These are phyloP conservation scores for Candida argentea DNA, from an alignment of 805 yeast genomes.

Conservation along the genomic window DNA sequence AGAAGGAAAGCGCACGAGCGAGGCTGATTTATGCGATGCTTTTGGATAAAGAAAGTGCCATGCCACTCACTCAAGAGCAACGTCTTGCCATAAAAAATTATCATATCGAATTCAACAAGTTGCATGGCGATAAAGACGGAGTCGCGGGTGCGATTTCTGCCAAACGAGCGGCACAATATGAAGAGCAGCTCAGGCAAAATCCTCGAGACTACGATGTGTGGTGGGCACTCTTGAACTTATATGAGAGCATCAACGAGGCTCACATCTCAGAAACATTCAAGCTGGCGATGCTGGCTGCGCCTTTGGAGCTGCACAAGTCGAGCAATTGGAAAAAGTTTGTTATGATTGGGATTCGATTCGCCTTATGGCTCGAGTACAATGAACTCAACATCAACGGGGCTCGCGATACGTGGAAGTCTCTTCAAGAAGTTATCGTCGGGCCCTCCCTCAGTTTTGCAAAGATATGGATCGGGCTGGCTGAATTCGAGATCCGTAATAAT, in stretches of 20 bases:
- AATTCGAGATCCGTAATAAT: conserved; percentile 60
- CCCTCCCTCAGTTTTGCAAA: conserved; percentile 55
- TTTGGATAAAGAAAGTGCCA: conserved; percentile 13
- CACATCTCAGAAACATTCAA: conserved; percentile 29
- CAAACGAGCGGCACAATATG: conserved; percentile 50
- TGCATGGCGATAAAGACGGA: conserved; percentile 44
- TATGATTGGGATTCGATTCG: conserved; percentile 58
- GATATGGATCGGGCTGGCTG: conserved; percentile 61
- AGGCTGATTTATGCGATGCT: conserved; percentile 47
- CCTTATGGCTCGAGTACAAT: conserved; percentile 50
- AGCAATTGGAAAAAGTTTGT: conserved; percentile 60
- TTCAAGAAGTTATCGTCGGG: conserved; percentile 47
- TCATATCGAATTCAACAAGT: conserved; percentile 54
- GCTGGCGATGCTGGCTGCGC: conserved; percentile 32
- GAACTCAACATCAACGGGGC: conserved; percentile 34
- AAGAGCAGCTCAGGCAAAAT: conserved; percentile 31
- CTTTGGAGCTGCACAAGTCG: conserved; percentile 19
- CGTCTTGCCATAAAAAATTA: conserved; percentile 23
- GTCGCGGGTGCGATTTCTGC: conserved; percentile 42
- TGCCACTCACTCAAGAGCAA: conserved; percentile 19
- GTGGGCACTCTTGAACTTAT: conserved; percentile 62
- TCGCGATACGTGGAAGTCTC: conserved; percentile 38
- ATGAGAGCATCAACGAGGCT: conserved; percentile 24
- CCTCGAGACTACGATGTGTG: conserved; percentile 66
- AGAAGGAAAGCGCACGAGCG: conserved; percentile 53